Conservation (phyloP, 768 basidiomycete species). For the Baorangia bicolor region DNA sequence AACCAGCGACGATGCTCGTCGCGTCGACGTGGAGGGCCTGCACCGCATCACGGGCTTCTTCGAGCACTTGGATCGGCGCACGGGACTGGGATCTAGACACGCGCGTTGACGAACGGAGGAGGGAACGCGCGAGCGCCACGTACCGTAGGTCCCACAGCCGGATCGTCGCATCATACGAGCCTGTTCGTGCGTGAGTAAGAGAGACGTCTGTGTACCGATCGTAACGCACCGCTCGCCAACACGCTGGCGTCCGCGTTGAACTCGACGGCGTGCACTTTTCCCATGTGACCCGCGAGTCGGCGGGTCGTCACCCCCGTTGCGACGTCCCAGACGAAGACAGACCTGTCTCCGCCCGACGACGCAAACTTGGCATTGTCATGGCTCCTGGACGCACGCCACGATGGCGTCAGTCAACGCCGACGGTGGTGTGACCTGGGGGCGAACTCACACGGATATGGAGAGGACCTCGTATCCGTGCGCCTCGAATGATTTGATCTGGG, state of each 20-base stretch:
- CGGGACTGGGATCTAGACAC: conserved; percentile 63
- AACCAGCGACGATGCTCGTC: conserved; percentile 73
- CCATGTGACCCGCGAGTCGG: conserved; percentile 84
- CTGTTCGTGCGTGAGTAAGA: conserved; percentile 43
- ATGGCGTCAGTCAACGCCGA: background rate
- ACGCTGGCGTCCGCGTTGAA: conserved; percentile 88
- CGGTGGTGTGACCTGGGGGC: background rate
- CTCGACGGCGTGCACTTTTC: conserved; percentile 87
- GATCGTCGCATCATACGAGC: conserved; percentile 90
- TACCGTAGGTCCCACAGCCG: conserved; percentile 91
- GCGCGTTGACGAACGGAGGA: background rate
- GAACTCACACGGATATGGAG: conserved; percentile 79
- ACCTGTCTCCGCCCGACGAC: conserved; percentile 91
- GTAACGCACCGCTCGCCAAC: conserved; percentile 72
- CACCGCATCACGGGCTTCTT: conserved; percentile 86
- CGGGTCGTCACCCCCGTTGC: conserved; percentile 80
- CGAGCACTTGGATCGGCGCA: conserved; percentile 86
- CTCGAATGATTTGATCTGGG: conserved; percentile 87
- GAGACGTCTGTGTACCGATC: background rate
- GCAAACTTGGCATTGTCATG: conserved; percentile 95
- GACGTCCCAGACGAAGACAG: conserved; percentile 96
- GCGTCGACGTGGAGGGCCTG: conserved; percentile 71
- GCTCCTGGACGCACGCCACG: conserved; percentile 44
- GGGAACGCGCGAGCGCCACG: background rate
- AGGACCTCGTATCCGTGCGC: conserved; percentile 97